Percentiles rank a stretch among this genome's conserved stretches.
phyloP scores from a whole-genome alignment of 805 yeast species.

The Lachancea nothofagi region DNA sequence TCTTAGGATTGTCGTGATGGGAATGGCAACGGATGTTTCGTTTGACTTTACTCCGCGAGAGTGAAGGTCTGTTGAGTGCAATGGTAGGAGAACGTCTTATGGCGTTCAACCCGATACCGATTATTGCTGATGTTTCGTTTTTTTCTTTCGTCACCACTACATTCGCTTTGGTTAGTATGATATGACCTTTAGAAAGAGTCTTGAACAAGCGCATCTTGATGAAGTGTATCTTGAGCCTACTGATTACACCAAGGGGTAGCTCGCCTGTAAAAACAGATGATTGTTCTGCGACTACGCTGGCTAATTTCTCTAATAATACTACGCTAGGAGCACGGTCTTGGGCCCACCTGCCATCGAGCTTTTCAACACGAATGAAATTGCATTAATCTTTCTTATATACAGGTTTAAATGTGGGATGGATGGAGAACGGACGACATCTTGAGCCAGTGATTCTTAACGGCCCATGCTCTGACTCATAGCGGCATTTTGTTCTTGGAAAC shows the following conservation, averaged over 20 bases:
- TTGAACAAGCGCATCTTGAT: no score
- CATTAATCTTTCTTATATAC: not conserved
- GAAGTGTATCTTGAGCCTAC: no score
- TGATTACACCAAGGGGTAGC: no score
- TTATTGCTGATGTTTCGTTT: slow-evolving; percentile 28
- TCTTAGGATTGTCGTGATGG: slow-evolving; percentile 18
- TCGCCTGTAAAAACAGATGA: no score
- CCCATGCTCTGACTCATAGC: slow-evolving; percentile 68
- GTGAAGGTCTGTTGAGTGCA: slow-evolving; percentile 35
- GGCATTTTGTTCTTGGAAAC: slow-evolving; percentile 97
- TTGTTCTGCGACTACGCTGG: no score
- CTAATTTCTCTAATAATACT: no score
- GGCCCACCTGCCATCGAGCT: no score
- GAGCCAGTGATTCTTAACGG: slow-evolving; percentile 15
- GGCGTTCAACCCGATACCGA: slow-evolving; percentile 35
- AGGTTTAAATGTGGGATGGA: not conserved
- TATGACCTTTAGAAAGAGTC: no score
- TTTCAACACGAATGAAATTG: not conserved
- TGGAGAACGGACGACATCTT: not conserved
- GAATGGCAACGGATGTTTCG: slow-evolving; percentile 31
- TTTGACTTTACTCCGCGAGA: slow-evolving; percentile 22
- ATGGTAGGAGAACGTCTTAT: slow-evolving; percentile 29
- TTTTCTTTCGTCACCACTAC: slow-evolving; percentile 2
- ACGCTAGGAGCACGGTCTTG: no score
- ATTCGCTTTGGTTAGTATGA: no score